Base-by-base conservation (phyloP, 2,329 filamentous ascomycete genomes). In the Pseudogymnoascus sp. region DNA sequence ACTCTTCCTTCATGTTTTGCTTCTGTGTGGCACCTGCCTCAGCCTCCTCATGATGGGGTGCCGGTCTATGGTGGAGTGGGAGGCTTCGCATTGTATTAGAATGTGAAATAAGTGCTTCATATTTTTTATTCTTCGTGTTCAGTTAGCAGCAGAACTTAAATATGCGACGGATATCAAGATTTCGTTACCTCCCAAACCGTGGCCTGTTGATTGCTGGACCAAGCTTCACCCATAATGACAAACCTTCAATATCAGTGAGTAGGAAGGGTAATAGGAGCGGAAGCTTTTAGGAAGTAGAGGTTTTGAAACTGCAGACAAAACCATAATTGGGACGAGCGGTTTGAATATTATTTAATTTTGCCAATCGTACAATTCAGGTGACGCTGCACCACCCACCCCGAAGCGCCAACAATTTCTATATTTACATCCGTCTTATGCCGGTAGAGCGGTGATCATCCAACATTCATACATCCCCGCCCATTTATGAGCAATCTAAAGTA, bases 381-480 rank as follows among this genome's bases (percentile, higher is more conserved):
- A 56, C 50, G 50, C 50, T 19, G 50, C 50, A 56, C 50, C 50
- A 33, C 50, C 28, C 50, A 56, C 28, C 50, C 50, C 28, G 5
- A 16, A 56, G 50, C 50, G 50, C 50, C 50, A 56, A 56, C 62
- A 61, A 67, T 66, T 64, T 72, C 68, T 73, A 73, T 72, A 69
- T 73, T 63, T 73, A 74, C 72, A 73, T 65, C 68, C 63, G 43
- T 62, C 31, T 65, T 64, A 63, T 67, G 61, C 46, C 65, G 63
- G 59, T 66, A 72, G 72, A 73, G 72, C 70, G 72, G 72, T 73
- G 71, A 70, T 72, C 67, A 68, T 71, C 68, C 71, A 66, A 72
- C 72, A 70, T 70, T 73, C 67, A 73, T 74, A 72, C 71, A 73
- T 67, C 65, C 68, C 66, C 65, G 66, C 68, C 70, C 67, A 68